phyloP scores from a whole-genome alignment of 2,329 filamentous ascomycete genomes.

The Neospermospora avenae region DNA sequence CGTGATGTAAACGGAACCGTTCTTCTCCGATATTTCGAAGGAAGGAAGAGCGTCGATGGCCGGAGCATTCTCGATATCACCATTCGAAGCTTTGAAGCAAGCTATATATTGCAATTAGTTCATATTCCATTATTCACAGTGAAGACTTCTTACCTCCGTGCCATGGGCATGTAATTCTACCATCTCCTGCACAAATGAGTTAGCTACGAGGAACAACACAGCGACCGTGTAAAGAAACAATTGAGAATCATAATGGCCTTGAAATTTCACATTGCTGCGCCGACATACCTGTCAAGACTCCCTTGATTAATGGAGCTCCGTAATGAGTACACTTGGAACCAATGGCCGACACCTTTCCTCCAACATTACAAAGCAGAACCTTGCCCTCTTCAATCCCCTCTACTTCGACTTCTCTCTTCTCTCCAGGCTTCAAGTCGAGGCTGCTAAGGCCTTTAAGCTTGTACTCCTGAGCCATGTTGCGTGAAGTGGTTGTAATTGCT shows the following conservation, averaged over 20 bases:
- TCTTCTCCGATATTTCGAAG: conserved; percentile 77
- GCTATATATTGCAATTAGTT: conserved; percentile 48
- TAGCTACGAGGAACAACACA: too few species aligned
- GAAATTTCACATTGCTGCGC: too few species aligned
- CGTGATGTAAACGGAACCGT: conserved; percentile 80
- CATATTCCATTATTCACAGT: conserved; percentile 1
- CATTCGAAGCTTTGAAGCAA: conserved; percentile 85
- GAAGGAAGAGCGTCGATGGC: conserved; percentile 81
- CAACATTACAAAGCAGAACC: conserved; percentile 78
- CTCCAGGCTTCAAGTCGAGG: conserved; percentile 70
- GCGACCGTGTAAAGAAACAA: too few species aligned
- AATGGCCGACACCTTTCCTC: conserved; percentile 72
- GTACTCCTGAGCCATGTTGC: conserved; percentile 49
- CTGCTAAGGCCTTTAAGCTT: conserved; percentile 75
- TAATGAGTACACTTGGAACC: conserved; percentile 88
- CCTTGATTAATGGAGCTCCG: conserved; percentile 83
- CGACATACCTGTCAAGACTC: conserved; percentile 66
- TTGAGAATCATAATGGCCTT: too few species aligned
- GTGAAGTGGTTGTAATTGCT: conserved; percentile 23
- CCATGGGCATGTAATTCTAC: conserved; percentile 90
- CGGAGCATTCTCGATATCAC: conserved; percentile 93
- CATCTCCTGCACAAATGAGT: conserved; percentile 46
- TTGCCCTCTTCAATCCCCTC: conserved; percentile 86
- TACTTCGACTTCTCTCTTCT: conserved; percentile 86
- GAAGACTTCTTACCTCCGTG: conserved; percentile 67